Base-by-base conservation (phyloP, 192 early-diverging fungal genomes). In the Podila horticola region DNA sequence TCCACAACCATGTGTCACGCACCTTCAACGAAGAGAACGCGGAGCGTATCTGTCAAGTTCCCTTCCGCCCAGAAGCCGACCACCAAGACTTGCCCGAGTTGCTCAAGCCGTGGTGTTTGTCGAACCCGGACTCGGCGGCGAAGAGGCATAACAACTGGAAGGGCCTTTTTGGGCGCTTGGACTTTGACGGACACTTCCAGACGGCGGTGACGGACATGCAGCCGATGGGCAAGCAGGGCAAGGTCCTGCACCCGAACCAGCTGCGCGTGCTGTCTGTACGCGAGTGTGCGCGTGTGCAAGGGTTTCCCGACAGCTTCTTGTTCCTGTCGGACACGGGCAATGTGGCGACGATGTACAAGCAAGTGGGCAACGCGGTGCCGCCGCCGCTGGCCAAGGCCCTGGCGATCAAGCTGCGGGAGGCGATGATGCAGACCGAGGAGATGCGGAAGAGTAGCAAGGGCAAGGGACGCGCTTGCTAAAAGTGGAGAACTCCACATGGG, bases 321-420 rank as follows among this genome's bases (percentile, higher is more conserved):
- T 88, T 93, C 36, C 77, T 82, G 15, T 84, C 79, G 50, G 66
- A 77, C 36, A 74, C 76, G 30, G 60, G n/a, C 0, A 86, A 81
- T 45, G 41, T 45, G 41, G 41, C 41, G 24, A 83, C 86, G 28
- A 88, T 88, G 86, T 85, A 91, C 62, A 84, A 85, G 4, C 92
- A 93, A 65, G 75, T 93, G 12, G 92, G 92, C 20, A 93, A 93
- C 65, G 92, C 92, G 4, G 91, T 93, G 17, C 92, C 92, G 19
- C 87, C 87, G 28, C 91, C 89, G 2, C 77, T 93, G 64, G 90
- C 92, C 0, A 79, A 71, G 52, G 90, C 92, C 13, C 66, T 93
- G 12, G 87, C 86, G 60, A 69, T 73, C 28, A 69, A 86, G 66
- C 82, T 93, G 22, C 61, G 83, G 19, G 73, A 88, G 19, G 88